phyloP scores from a whole-genome alignment of 2,329 filamentous ascomycete species.

The Escovopsis sp. region DNA sequence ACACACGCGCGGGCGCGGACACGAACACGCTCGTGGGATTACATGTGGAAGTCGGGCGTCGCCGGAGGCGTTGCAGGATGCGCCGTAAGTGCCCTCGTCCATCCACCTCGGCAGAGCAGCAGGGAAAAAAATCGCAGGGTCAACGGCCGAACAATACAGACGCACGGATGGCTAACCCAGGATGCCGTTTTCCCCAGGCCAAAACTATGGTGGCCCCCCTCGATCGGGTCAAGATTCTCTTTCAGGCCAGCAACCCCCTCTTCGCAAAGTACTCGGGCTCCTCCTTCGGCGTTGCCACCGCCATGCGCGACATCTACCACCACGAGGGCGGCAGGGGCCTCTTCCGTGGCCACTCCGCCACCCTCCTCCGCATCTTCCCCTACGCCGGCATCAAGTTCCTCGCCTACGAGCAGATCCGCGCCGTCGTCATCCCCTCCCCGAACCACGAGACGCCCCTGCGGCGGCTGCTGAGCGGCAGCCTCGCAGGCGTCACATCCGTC shows the following conservation, averaged over 20 bases:
- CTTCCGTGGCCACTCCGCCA: conserved; percentile 89
- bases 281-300: conserved; percentile 69
- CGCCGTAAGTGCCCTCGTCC: conserved; percentile 46
- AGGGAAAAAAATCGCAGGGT: too few relatives aligned
- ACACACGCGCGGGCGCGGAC: too few relatives aligned
- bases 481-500: conserved; percentile 77
- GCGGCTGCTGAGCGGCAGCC: conserved; percentile 55
- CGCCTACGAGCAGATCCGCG: conserved; percentile 90
- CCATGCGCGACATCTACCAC: conserved; percentile 69
- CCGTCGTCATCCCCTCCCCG: conserved; percentile 53
- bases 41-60: conserved; percentile 66
- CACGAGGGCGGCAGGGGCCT: conserved; percentile 61
- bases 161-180: conserved; percentile 5
- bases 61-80: conserved; percentile 86
- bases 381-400: conserved; percentile 98
- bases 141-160: not conserved
- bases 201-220: conserved; percentile 93
- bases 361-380: conserved; percentile 84
- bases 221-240: conserved; percentile 96
- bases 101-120: not conserved
- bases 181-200: conserved; percentile 39
- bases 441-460: conserved; percentile 68
- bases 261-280: conserved; percentile 87
- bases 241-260: conserved; percentile 86
- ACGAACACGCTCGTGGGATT: conserved; percentile 57